Percentiles rank a stretch among this genome's conserved stretches.
phyloP scores from a whole-genome alignment of 176 grass and related monocot species.

The Bolboschoenus planiculmis region DNA sequence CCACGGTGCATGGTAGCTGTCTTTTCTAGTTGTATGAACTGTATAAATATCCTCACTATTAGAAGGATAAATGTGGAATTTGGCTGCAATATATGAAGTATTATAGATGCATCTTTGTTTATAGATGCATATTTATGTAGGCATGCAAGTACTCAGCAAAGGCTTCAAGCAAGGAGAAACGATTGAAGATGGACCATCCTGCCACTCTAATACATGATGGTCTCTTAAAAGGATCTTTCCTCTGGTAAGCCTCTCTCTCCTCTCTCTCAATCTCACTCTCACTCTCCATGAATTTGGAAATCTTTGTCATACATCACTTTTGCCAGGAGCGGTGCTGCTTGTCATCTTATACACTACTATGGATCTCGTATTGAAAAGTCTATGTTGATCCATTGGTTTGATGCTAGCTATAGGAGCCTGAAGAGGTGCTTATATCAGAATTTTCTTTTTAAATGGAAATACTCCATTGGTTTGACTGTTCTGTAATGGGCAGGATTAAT shows the following conservation, averaged over 20 bases:
- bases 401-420: constrained; percentile 51
- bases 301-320: constrained; percentile 15
- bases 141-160: constrained; percentile 44
- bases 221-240: constrained; percentile 58
- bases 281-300: neutral
- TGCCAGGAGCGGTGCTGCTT: constrained; percentile 51
- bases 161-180: constrained; percentile 43
- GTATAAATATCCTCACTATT: neutral
- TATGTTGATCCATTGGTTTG: constrained; percentile 61
- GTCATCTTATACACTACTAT: constrained; percentile 69
- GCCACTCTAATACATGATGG: constrained; percentile 44
- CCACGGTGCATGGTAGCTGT: neutral
- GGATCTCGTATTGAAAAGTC: constrained; percentile 57
- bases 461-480: neutral
- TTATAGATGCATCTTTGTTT: neutral
- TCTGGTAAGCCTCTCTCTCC: constrained; percentile 45
- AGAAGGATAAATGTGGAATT: neutral
- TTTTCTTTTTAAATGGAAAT: constrained; percentile 6
- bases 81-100: neutral
- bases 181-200: constrained; percentile 59
- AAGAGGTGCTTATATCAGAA: constrained; percentile 47
- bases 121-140: constrained; percentile 38
- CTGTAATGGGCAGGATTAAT: constrained; percentile 16
- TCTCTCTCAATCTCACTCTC: neutral
- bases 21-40: neutral